These are phyloP conservation scores for Phytophthora megakarya DNA, from an alignment of 352 stramenopile species.

Conservation along the genomic window DNA sequence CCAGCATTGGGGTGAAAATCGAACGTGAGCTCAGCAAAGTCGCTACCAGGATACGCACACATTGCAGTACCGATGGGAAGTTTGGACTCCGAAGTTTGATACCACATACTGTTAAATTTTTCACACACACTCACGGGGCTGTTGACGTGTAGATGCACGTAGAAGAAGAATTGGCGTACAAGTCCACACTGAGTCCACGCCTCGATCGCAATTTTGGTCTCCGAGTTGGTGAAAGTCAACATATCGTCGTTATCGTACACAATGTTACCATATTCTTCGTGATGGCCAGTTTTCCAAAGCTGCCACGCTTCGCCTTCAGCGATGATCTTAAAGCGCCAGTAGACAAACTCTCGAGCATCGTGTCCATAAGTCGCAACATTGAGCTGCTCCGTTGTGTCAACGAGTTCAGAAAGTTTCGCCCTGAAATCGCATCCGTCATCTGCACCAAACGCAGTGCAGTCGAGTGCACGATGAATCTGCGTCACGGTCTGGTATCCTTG, in stretches of 20 bases:
- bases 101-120: slow-evolving; percentile 73
- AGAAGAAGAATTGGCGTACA: slow-evolving; percentile 50
- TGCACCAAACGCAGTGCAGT: slow-evolving; percentile 49
- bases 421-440: slow-evolving; percentile 41
- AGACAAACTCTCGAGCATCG: slow-evolving; percentile 46
- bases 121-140: slow-evolving; percentile 54
- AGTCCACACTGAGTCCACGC: slow-evolving; percentile 67
- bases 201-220: slow-evolving; percentile 59
- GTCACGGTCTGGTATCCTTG: slow-evolving; percentile 54
- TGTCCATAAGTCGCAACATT: slow-evolving; percentile 14
- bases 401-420: slow-evolving; percentile 41
- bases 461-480: slow-evolving; percentile 64
- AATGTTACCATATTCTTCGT: slow-evolving; percentile 11
- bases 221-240: slow-evolving; percentile 41
- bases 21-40: slow-evolving; percentile 74
- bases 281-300: slow-evolving; percentile 43
- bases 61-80: slow-evolving; percentile 39
- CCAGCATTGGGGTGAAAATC: slow-evolving; percentile 58
- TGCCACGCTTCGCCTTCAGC: slow-evolving; percentile 43
- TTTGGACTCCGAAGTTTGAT: slow-evolving; percentile 49
- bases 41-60: slow-evolving; percentile 61
- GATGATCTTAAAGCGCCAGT: slow-evolving; percentile 66
- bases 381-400: slow-evolving; percentile 37
- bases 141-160: slow-evolving; percentile 56
- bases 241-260: slow-evolving; percentile 28